Percentiles rank a stretch among this genome's conserved stretches.
These are phyloP conservation scores for Begonia fuchsioides DNA, from an alignment of 306 rosid genomes.

Conservation along the genomic window DNA sequence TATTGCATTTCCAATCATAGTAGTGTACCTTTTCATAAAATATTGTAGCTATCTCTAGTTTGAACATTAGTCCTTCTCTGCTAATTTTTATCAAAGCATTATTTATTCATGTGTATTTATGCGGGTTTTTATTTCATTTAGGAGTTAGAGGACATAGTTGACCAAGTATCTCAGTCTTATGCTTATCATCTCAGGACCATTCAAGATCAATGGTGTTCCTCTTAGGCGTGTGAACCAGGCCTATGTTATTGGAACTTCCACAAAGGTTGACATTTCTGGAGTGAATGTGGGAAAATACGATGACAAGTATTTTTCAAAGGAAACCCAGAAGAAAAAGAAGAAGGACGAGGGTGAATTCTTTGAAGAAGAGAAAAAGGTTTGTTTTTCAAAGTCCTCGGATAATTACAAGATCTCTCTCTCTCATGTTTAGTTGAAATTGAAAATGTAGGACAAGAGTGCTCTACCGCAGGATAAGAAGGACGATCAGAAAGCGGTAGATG, in stretches of 20 bases:
- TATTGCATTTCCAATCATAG: too few species aligned
- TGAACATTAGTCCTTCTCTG: too few species aligned
- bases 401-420: not conserved
- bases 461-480: slow-evolving; percentile 61
- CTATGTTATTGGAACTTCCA: slow-evolving; percentile 44
- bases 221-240: slow-evolving; percentile 54
- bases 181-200: slow-evolving; percentile 24
- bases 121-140: too few species aligned
- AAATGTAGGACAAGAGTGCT: slow-evolving; percentile 37
- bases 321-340: slow-evolving; percentile 25
- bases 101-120: too few species aligned
- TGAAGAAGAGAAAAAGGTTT: slow-evolving; percentile 45
- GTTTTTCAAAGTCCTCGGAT: not conserved
- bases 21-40: too few species aligned
- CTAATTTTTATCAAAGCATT: too few species aligned
- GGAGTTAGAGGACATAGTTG: too few species aligned
- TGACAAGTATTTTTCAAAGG: slow-evolving; percentile 44
- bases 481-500: slow-evolving; percentile 49
- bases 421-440: not conserved
- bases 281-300: slow-evolving; percentile 23
- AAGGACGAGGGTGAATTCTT: slow-evolving; percentile 47
- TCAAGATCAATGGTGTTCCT: slow-evolving; percentile 49
- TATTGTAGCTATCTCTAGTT: too few species aligned
- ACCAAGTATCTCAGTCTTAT: not conserved
- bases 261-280: slow-evolving; percentile 40